Conservation (phyloP, 805 yeast species). For the Yarrowia deformans region DNA sequence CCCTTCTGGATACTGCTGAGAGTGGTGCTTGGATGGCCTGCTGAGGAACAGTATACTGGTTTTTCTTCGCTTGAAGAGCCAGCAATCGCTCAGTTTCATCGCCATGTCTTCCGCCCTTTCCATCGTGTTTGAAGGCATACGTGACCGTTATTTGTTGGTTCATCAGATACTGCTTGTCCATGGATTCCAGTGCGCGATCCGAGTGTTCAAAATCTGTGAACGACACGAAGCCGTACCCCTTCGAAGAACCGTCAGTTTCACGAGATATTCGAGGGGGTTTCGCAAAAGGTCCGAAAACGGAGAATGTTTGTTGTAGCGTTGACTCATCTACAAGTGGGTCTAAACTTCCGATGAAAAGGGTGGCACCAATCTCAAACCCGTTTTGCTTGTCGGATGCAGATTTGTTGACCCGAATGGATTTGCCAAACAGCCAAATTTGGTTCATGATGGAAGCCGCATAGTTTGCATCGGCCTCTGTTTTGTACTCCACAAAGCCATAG, state of each 20-base stretch:
- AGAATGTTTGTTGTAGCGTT: slow-evolving; percentile 63
- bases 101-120: slow-evolving; percentile 72
- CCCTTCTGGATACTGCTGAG: neutral
- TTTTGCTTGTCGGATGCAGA: slow-evolving; percentile 52
- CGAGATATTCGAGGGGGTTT: slow-evolving; percentile 60
- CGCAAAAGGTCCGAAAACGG: slow-evolving; percentile 69
- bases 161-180: slow-evolving; percentile 74
- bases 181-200: slow-evolving; percentile 71
- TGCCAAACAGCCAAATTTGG: slow-evolving; percentile 68
- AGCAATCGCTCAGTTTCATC: slow-evolving; percentile 75
- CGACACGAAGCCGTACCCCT: slow-evolving; percentile 71
- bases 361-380: slow-evolving; percentile 62
- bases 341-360: slow-evolving; percentile 72
- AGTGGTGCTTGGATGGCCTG: slow-evolving; percentile 21
- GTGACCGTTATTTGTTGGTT: slow-evolving; percentile 66
- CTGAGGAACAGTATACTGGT: slow-evolving; percentile 43
- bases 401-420: slow-evolving; percentile 64
- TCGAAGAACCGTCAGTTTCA: slow-evolving; percentile 59
- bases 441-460: slow-evolving; percentile 68
- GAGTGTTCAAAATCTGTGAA: slow-evolving; percentile 70
- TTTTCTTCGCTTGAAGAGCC: slow-evolving; percentile 65
- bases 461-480: slow-evolving; percentile 65
- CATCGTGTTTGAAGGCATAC: slow-evolving; percentile 75
- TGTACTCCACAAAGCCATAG: slow-evolving; percentile 83
- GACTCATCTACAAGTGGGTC: slow-evolving; percentile 70